Base-by-base conservation (phyloP, 208 protist genomes). In the Crithidia bombi region DNA sequence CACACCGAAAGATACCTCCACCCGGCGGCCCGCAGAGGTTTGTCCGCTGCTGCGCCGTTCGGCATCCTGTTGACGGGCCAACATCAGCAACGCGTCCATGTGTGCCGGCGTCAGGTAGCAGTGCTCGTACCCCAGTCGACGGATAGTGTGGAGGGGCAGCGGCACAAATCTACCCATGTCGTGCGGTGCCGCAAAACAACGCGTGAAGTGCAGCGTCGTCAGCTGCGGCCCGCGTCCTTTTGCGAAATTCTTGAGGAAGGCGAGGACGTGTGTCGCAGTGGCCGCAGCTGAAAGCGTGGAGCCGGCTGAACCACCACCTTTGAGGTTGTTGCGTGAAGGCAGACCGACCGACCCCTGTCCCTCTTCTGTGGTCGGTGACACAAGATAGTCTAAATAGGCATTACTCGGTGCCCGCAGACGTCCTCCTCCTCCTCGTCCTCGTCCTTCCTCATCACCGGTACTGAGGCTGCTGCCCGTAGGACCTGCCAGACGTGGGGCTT, bases 61-160 rank as follows among this genome's bases (percentile, higher is more conserved):
- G 11, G 41, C 55, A 25, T 77, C 64, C 36, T 77, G 64, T 6
- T 65, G 28, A 17, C 77, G 75, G 5, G 79, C 80, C 23, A 70
- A 25, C 21, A 52, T 72, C 49, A 93, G 36, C 7, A 93, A 33
- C 4, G 82, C 78, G n/a, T 86, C 82, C 12, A 90, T 38, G 61
- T 93, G 87, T 3, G 82, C 82, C 15, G 50, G 61, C 23, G 82
- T 86, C 19, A 93, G 70, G 0, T 74, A 69, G 54, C 87, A 93
- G 62, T 87, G 85, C 38, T 87, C 83, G 51, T 89, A 90, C 23
- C 77, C 47, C 19, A 93, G 67, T 0, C 73, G 35, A 3, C 69
- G 74, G 49, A 90, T 33, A 1, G 78, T 57, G 3, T 62, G 38
- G 10, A 86, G 69, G 15, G 72, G 73, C 6, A 83, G 70, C 25